Evolutionary conservation across 805 yeast species (phyloP), one percentile per base, ranked within the genome.

Genomic region (Ogataea populi-albae): DNA sequence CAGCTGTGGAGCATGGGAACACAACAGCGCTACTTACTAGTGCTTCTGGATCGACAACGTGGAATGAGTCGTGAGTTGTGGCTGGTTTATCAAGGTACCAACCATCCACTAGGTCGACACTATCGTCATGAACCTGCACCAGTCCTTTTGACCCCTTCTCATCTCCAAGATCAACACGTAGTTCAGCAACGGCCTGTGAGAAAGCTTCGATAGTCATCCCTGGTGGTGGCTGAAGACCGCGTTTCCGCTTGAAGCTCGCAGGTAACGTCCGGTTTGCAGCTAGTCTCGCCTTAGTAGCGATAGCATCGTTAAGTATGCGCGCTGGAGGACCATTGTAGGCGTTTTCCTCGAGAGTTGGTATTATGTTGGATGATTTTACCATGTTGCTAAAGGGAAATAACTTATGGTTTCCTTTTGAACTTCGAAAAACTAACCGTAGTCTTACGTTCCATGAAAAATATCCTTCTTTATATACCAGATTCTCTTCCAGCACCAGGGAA

Each of bases 291-390:
- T 12, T 25, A 25, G 14, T 25, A 12, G 28, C 28, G 15, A 25
- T 25, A 9, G 15, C 15, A 8, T 25, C 15, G 7, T 12, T 16
- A 8, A 9, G 7, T 8, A 25, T 25, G 8, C 28, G 15, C 14
- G 28, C 28, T 12, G 15, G 28, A 9, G 28, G 15, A 7, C 15
- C 28, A 25, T 25, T 25, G 28, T 25, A 25, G 28, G 28, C 9
- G 8, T 25, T 8, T 12, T 25, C 28, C 28, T 25, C 28, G 8
- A 25, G 28, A 9, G 28, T 12, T 11, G 7, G 8, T 25, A 25
- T 25, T 12, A 8, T 25, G 11, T 21, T 11, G 11, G 23, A 9
- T 21, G 23, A 21, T 21, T 21, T 21, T 11, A 11, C 23, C 23
- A 21, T 21, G n/a, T n/a, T n/a, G n/a, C n/a, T n/a, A n/a, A n/a